A percentile compares a stretch with the other conserved stretches of the same genome.
Evolutionary conservation across 257 asterid species (phyloP).

Genomic region (Solanum chiquidenum): DNA sequence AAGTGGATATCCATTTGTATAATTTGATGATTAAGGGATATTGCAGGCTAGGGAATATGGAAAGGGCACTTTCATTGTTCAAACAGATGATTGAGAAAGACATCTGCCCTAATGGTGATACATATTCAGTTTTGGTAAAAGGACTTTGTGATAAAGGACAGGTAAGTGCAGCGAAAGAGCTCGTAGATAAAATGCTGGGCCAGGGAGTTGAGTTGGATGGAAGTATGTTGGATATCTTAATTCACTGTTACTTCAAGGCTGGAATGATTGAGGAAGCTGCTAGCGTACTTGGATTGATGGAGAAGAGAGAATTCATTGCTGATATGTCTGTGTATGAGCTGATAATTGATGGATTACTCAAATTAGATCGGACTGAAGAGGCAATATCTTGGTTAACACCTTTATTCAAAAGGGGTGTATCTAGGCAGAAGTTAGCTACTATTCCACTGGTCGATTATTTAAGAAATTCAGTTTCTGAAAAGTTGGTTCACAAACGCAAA

Average conservation of each 20-base stretch:
- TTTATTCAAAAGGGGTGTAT: conserved; percentile 21
- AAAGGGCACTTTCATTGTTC: conserved; percentile 10
- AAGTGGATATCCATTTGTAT: conserved; percentile 10
- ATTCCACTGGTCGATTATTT: conserved; percentile 1
- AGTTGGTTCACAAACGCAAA: background rate
- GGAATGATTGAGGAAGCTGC: conserved; percentile 16
- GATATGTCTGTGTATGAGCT: conserved; percentile 7
- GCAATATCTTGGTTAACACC: conserved; percentile 8
- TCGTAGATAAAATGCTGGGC: conserved; percentile 11
- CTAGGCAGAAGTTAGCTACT: background rate
- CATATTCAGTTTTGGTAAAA: conserved; percentile 12
- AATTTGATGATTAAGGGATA: conserved; percentile 26
- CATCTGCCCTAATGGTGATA: conserved; percentile 11
- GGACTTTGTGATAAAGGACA: conserved; percentile 14
- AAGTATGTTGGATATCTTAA: conserved; percentile 1
- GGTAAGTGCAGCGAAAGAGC: conserved; percentile 6
- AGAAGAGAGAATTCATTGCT: conserved; percentile 9
- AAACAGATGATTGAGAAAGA: conserved; percentile 5
- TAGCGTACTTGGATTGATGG: conserved; percentile 9
- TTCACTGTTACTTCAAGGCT: conserved; percentile 7
- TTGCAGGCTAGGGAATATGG: conserved; percentile 21
- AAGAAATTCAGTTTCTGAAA: background rate
- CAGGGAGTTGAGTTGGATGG: conserved; percentile 13
- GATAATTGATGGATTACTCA: conserved; percentile 10
- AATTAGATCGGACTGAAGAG: conserved; percentile 7